Evolutionary conservation across 495 filamentous ascomycete genomes (phyloP).

Genomic region (Podospora pseudoanserina): DNA sequence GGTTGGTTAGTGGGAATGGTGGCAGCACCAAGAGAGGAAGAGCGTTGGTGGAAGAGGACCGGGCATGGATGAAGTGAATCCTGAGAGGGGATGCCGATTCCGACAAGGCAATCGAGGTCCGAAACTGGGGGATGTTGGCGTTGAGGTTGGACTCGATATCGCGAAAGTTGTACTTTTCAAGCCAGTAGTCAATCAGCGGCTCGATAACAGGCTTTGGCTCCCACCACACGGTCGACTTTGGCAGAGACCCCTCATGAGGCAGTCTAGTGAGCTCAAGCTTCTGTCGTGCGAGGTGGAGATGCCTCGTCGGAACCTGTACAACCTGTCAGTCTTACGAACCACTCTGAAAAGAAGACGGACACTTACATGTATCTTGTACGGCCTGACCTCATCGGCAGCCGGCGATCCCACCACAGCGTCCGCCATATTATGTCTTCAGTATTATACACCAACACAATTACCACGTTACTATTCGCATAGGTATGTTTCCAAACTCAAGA

Average conservation of each 20-base stretch:
- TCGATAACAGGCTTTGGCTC: conserved; percentile 48
- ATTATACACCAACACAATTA: not conserved
- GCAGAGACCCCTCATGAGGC: conserved; percentile 44
- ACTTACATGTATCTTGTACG: conserved; percentile 52
- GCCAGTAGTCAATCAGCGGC: conserved; percentile 53
- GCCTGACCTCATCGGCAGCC: conserved; percentile 38
- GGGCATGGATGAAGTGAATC: conserved; percentile 56
- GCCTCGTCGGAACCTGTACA: conserved; percentile 45
- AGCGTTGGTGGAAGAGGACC: conserved; percentile 45
- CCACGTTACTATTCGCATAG: not conserved
- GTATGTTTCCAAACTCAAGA: not conserved
- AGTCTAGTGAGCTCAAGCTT: conserved; percentile 55
- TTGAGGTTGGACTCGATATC: conserved; percentile 54
- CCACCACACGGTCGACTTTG: conserved; percentile 24
- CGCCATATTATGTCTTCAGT: not conserved
- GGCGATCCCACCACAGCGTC: not conserved
- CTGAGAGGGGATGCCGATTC: conserved; percentile 32
- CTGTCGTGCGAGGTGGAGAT: conserved; percentile 50
- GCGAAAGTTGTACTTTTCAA: conserved; percentile 61
- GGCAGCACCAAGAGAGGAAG: conserved; percentile 62
- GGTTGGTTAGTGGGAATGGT: conserved; percentile 66
- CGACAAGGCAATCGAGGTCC: conserved; percentile 45
- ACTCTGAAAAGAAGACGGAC: conserved; percentile 9
- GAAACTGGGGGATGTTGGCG: conserved; percentile 55
- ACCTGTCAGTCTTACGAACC: not conserved